Conservation (phyloP, 768 basidiomycete genomes). For the Cystofilobasidium bisporidii region DNA sequence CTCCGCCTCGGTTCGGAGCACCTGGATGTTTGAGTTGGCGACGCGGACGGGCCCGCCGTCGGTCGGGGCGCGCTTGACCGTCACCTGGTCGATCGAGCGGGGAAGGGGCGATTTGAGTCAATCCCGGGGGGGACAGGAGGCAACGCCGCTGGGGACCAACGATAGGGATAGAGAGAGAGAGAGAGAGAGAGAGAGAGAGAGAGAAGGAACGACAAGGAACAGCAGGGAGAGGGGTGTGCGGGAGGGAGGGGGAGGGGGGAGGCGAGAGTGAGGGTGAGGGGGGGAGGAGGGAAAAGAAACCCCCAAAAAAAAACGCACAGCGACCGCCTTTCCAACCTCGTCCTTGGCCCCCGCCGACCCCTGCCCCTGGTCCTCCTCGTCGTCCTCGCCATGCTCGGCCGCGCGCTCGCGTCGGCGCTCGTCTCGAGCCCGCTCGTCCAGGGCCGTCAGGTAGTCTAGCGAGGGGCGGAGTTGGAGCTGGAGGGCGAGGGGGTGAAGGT, state of each 20-base stretch:
- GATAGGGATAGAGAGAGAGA: no score
- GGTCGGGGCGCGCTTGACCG: slow-evolving; percentile 20
- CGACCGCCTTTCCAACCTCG: slow-evolving; percentile 25
- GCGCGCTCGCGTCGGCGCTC: slow-evolving; percentile 25
- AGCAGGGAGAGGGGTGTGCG: no score
- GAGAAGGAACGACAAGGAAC: no score
- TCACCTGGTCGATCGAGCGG: no score
- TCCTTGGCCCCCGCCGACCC: no score
- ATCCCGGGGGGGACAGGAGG: no score
- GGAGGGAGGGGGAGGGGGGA: no score
- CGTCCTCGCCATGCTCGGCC: slow-evolving; percentile 29
- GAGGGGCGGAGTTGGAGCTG: slow-evolving; percentile 39
- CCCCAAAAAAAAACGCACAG: slow-evolving; percentile 15
- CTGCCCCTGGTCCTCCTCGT: slow-evolving; percentile 32
- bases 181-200: no score
- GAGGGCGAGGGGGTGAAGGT: slow-evolving; percentile 39
- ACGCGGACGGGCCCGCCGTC: slow-evolving; percentile 12
- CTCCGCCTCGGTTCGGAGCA: slow-evolving; percentile 15
- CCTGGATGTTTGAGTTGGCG: slow-evolving; percentile 12
- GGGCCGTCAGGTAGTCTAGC: slow-evolving; percentile 39
- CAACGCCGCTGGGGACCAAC: no score
- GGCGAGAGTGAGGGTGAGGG: not conserved
- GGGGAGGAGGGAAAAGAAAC: not conserved
- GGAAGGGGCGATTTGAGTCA: no score
- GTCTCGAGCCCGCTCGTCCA: slow-evolving; percentile 31